Evolutionary conservation across 176 grass and related monocot species (phyloP).

Genomic region (Aechmea fasciata): DNA sequence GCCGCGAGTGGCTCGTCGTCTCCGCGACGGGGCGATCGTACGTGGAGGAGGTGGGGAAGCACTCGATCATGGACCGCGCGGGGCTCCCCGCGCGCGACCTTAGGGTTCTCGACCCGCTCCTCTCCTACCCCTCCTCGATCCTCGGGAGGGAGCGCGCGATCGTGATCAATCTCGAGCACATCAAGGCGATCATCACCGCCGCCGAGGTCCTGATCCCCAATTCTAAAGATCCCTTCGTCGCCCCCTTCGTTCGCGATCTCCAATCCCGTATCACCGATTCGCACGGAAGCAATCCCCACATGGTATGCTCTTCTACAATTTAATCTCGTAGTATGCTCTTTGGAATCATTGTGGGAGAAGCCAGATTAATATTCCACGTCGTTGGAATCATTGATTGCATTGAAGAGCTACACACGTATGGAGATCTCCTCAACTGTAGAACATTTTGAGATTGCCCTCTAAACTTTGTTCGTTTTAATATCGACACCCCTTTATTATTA

Average conservation of each 20-base stretch:
- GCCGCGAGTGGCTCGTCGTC: slow-evolving; percentile 74
- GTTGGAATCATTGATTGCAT: too few species aligned
- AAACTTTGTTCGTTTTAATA: too few species aligned
- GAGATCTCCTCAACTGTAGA: too few species aligned
- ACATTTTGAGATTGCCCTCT: too few species aligned
- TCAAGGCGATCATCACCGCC: slow-evolving; percentile 71
- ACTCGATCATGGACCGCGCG: slow-evolving; percentile 79
- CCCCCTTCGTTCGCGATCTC: slow-evolving; percentile 56
- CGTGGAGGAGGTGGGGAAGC: slow-evolving; percentile 43
- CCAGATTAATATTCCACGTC: too few species aligned
- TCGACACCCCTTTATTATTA: too few species aligned
- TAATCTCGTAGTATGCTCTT: background rate
- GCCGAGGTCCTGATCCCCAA: slow-evolving; percentile 61
- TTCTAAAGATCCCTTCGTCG: slow-evolving; percentile 33
- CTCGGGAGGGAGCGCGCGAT: slow-evolving; percentile 69
- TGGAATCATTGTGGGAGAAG: too few species aligned
- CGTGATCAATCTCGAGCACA: slow-evolving; percentile 75
- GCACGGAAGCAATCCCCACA: background rate
- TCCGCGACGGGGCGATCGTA: slow-evolving; percentile 39
- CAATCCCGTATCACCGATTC: slow-evolving; percentile 24
- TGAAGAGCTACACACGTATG: too few species aligned
- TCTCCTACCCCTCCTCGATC: slow-evolving; percentile 75
- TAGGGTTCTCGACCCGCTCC: slow-evolving; percentile 54
- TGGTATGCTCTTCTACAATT: background rate
- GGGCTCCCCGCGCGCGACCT: slow-evolving; percentile 72